Conservation (phyloP, 2,329 filamentous ascomycete species). For the Rhynchosporium secalis region DNA sequence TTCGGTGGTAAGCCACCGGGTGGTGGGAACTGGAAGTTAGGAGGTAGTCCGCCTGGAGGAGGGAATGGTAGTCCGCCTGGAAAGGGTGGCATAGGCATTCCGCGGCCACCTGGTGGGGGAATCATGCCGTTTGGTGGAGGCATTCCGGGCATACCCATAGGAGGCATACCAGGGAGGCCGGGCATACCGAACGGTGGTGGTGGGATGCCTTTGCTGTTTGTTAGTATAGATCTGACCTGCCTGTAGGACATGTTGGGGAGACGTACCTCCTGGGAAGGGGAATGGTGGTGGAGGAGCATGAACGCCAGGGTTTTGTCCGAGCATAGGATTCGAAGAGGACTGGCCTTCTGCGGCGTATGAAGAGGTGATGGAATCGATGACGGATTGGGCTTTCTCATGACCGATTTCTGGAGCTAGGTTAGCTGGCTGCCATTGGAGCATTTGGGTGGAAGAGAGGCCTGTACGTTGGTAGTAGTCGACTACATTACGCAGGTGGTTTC, state of each 20-base stretch:
- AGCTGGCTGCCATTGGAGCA: constrained; percentile 11
- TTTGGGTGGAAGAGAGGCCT: background rate
- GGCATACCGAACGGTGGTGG: constrained; percentile 62
- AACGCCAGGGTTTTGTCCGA: constrained; percentile 61
- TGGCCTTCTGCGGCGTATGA: constrained; percentile 96
- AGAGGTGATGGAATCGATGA: constrained; percentile 96
- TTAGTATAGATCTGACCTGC: background rate
- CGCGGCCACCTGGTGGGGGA: constrained; percentile 50
- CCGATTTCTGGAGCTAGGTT: constrained; percentile 71
- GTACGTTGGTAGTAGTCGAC: constrained; percentile 96
- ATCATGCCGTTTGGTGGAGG: constrained; percentile 24
- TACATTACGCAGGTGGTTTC: constrained; percentile 96
- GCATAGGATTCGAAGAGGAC: constrained; percentile 80
- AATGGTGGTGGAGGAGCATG: constrained; percentile 52
- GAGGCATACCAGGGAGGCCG: constrained; percentile 50
- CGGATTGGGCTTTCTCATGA: constrained; percentile 96
- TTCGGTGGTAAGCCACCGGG: constrained; percentile 52
- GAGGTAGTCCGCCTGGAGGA: constrained; percentile 32
- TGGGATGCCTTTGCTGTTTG: constrained; percentile 40
- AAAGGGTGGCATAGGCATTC: constrained; percentile 47
- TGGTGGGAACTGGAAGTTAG: constrained; percentile 43
- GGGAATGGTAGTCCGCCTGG: constrained; percentile 39
- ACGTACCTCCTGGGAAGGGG: constrained; percentile 60
- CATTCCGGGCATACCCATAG: constrained; percentile 47
- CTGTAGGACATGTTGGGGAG: constrained; percentile 31